Base-by-base conservation (phyloP, 2,329 filamentous ascomycete genomes). In the Fusarium newnesense region DNA sequence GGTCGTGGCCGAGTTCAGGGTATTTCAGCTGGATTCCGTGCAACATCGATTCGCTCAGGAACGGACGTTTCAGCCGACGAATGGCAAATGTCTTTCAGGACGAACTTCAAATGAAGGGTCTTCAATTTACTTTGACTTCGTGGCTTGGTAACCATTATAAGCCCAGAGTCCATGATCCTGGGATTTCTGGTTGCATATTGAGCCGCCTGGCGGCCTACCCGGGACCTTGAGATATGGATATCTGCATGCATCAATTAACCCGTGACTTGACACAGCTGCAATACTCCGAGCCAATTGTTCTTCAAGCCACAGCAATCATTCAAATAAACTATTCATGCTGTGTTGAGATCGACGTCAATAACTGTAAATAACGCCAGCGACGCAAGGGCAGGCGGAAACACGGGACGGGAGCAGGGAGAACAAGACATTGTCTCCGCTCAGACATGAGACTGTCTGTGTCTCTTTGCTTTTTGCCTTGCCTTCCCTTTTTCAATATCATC, bases 401-500 rank as follows among this genome's bases (percentile, higher is more conserved):
- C 56, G 62, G 69, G 43, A 64, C 59, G 54, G 60, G 46, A 39
- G 42, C 21, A 72, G 69, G 67, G 67, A 73, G 62, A n/a, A 13
- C 54, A 42, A 72, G 56, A 74, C 62, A 64, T n/a, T 42, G 56
- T 57, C 36, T 37, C 43, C 69, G 40, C 53, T 52, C 39, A 28
- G 58, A 24, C 36, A n/a, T 30, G 30, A 57, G 65, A 30, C 52
- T 43, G 39, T 44, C 43, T 18, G 28, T 64, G 34, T 59, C 42
- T 39, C 30, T 36, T 36, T 18, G n/a, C 12, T 42, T 63, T 24
- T 50, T 34, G 8, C 24, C 44, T 44, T 19, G 19, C 24, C 36
- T 58, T 56, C 39, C 39, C 36, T 57, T 30, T 56, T 13, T 16
- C 12, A 4, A 18, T 30, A 28, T 54, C 32, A 49, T n/a, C n/a